Conservation (phyloP, 495 filamentous ascomycete genomes). For the Tuber microsphaerosporum region DNA sequence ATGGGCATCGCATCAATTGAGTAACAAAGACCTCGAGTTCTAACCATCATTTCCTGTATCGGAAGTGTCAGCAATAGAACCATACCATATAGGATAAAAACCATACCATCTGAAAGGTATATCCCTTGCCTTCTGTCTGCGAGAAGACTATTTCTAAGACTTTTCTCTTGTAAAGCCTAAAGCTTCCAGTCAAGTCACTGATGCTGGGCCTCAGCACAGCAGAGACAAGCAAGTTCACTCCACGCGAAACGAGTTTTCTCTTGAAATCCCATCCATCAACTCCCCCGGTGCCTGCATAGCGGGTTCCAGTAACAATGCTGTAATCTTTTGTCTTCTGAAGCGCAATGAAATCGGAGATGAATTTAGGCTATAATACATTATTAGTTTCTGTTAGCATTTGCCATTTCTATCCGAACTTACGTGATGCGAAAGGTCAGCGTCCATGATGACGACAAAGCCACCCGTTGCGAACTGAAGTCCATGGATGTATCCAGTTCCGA, state of each 20-base stretch:
- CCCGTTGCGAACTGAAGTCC: conserved; percentile 79
- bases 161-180: conserved; percentile 83
- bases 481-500: conserved; percentile 95
- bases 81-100: not conserved
- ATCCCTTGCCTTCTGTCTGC: conserved; percentile 87
- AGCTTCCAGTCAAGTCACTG: conserved; percentile 89
- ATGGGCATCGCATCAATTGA: conserved; percentile 90
- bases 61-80: not conserved
- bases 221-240: conserved; percentile 92
- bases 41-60: conserved; percentile 51
- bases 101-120: conserved; percentile 92
- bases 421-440: conserved; percentile 98
- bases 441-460: conserved; percentile 98
- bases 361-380: conserved; percentile 31
- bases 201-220: conserved; percentile 92
- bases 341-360: conserved; percentile 41
- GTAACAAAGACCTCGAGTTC: conserved; percentile 87
- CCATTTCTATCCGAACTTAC: conserved; percentile 35
- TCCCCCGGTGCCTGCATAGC: conserved; percentile 82
- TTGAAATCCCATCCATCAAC: conserved; percentile 97
- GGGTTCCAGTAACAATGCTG: conserved; percentile 94
- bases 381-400: not conserved
- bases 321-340: conserved; percentile 53
- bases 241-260: conserved; percentile 82
- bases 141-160: conserved; percentile 84